A percentile compares a stretch with the other conserved stretches of the same genome.
phyloP scores from a whole-genome alignment of 495 filamentous ascomycete species.

The Copromyces sp. region DNA sequence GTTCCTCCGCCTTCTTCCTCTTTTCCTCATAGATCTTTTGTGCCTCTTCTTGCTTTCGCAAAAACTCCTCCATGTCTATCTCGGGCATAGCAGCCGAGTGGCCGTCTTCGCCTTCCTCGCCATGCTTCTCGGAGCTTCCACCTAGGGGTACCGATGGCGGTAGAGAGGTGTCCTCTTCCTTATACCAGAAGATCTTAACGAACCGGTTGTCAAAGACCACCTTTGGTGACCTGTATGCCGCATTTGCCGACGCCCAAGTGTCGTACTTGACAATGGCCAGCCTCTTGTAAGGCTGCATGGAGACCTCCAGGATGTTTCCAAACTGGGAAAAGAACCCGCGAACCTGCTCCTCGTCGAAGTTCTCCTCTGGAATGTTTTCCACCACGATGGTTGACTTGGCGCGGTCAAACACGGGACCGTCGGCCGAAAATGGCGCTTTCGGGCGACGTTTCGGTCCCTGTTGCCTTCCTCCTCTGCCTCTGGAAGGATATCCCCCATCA shows the following conservation, averaged over 20 bases:
- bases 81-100: conserved; percentile 36
- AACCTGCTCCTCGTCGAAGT: conserved; percentile 64
- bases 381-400: conserved; percentile 76
- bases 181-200: conserved; percentile 96
- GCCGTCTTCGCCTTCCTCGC: conserved; percentile 10
- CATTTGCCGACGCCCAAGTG: conserved; percentile 59
- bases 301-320: conserved; percentile 62
- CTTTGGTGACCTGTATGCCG: conserved; percentile 83
- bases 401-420: conserved; percentile 64
- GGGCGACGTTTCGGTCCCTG: conserved; percentile 22
- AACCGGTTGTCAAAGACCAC: conserved; percentile 96
- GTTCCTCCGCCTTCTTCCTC: conserved; percentile 58
- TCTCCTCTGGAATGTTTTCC: conserved; percentile 85
- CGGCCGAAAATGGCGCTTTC: conserved; percentile 56
- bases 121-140: conserved; percentile 7
- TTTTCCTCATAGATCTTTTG: conserved; percentile 75
- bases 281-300: conserved; percentile 65
- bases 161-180: conserved; percentile 37
- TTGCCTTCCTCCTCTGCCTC: conserved; percentile 12
- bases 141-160: conserved; percentile 11
- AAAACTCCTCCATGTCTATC: conserved; percentile 71
- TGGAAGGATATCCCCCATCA: background rate
- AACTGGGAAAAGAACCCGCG: conserved; percentile 78
- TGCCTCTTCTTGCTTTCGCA: conserved; percentile 63
- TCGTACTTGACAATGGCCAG: conserved; percentile 77